Conservation (phyloP, 768 basidiomycete species). For the Lactifluus rugatus region DNA sequence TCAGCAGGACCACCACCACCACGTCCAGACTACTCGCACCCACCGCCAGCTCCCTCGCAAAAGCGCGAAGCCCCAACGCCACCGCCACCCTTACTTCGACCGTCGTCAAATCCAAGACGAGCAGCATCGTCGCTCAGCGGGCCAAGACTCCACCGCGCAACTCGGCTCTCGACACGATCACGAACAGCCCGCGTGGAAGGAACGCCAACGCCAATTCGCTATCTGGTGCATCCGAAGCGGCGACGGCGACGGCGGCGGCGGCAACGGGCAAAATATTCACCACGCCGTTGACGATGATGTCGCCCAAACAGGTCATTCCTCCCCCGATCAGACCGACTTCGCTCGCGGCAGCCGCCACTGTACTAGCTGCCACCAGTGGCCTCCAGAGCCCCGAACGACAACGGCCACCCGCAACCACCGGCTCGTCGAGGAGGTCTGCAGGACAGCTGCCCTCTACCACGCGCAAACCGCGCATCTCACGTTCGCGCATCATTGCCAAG, state of each 20-base stretch:
- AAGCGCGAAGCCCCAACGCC: slow-evolving; percentile 9
- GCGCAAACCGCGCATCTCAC: slow-evolving; percentile 69
- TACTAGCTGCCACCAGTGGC: slow-evolving; percentile 9
- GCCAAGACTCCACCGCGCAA: slow-evolving; percentile 15
- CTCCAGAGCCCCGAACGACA: neutral
- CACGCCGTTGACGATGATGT: slow-evolving; percentile 31
- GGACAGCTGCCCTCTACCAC: slow-evolving; percentile 29
- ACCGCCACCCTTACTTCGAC: neutral
- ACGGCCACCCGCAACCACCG: neutral
- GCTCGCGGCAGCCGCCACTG: slow-evolving; percentile 25
- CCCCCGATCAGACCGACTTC: slow-evolving; percentile 22
- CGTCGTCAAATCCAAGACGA: slow-evolving; percentile 12
- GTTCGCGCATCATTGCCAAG: slow-evolving; percentile 70
- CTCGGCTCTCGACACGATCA: slow-evolving; percentile 26
- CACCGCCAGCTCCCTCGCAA: slow-evolving; percentile 22
- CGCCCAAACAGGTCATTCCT: slow-evolving; percentile 16
- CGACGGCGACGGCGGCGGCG: neutral
- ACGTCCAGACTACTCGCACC: slow-evolving; percentile 21
- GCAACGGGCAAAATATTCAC: slow-evolving; percentile 38
- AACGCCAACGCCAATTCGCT: slow-evolving; percentile 18
- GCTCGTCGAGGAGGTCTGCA: slow-evolving; percentile 8
- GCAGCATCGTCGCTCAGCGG: slow-evolving; percentile 10
- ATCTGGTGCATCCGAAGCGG: too few relatives aligned
- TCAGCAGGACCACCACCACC: slow-evolving; percentile 3
- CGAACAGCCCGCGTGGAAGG: slow-evolving; percentile 26